These are phyloP conservation scores for Leptographium flavum DNA, from an alignment of 2,329 filamentous ascomycete genomes.

Conservation along the genomic window DNA sequence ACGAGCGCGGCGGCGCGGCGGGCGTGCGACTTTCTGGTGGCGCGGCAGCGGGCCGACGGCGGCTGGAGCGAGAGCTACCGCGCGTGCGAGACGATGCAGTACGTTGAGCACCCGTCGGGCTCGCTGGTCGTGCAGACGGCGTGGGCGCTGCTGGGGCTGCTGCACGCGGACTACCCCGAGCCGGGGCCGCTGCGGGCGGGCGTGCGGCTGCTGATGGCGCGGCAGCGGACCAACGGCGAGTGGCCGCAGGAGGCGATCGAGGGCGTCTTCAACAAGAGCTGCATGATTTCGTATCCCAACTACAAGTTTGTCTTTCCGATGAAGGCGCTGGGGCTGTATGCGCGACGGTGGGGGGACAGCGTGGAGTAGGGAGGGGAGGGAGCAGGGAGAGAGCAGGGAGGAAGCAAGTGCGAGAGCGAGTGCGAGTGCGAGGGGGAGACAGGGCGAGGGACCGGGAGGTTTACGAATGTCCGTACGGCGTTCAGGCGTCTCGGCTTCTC, in stretches of 20 bases:
- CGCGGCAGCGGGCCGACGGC: conserved; percentile 74
- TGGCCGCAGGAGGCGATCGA: conserved; percentile 95
- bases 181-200: conserved; percentile 57
- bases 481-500: background rate
- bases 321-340: conserved; percentile 86
- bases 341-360: conserved; percentile 54
- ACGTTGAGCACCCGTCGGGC: conserved; percentile 56
- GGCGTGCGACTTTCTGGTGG: conserved; percentile 75
- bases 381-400: too few species aligned
- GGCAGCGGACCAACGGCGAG: conserved; percentile 80
- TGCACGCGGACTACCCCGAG: conserved; percentile 73
- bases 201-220: conserved; percentile 65
- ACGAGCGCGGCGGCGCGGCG: conserved; percentile 57
- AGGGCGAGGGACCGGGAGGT: background rate
- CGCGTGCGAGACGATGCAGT: conserved; percentile 64
- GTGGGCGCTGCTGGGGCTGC: conserved; percentile 71
- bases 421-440: background rate
- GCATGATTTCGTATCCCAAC: conserved; percentile 98
- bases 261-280: conserved; percentile 97
- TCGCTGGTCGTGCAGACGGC: conserved; percentile 91
- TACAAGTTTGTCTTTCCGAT: conserved; percentile 96
- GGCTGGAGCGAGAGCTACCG: conserved; percentile 95
- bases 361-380: too few species aligned
- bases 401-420: conserved; percentile 36
- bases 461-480: too few species aligned